These are phyloP conservation scores for Chaetoceros tenuissimus DNA, from an alignment of 108 stramenopile species.

Conservation along the genomic window DNA sequence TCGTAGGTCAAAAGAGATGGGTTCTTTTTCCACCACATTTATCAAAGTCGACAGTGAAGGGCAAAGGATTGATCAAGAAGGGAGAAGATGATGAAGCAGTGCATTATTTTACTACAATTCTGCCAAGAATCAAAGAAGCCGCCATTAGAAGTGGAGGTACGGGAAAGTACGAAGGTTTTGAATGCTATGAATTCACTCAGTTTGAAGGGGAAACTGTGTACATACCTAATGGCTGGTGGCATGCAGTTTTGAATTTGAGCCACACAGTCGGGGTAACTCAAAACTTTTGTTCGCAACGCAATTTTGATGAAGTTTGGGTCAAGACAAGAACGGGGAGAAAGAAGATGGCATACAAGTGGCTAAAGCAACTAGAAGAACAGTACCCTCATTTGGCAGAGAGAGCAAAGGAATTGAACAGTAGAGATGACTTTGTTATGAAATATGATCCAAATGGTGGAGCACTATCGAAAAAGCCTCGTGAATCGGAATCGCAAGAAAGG, in stretches of 20 bases:
- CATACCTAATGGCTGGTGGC: slow-evolving; percentile 98
- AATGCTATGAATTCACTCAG: slow-evolving; percentile 94
- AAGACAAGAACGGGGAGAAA: slow-evolving; percentile 86
- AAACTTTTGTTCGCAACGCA: slow-evolving; percentile 90
- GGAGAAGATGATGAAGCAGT: slow-evolving; percentile 98
- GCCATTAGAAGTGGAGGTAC: slow-evolving; percentile 29
- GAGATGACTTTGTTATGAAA: slow-evolving; percentile 85
- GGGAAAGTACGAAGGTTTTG: slow-evolving; percentile 52
- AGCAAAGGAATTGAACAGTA: slow-evolving; percentile 65
- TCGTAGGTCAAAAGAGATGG: slow-evolving; percentile 93
- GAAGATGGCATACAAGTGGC: slow-evolving; percentile 92
- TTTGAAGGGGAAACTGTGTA: slow-evolving; percentile 94
- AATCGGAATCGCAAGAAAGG: no score
- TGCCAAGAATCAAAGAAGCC: slow-evolving; percentile 82
- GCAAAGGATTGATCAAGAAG: slow-evolving; percentile 42
- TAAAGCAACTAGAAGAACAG: slow-evolving; percentile 51
- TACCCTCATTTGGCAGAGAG: slow-evolving; percentile 70
- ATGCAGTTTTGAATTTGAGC: slow-evolving; percentile 94
- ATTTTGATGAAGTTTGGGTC: slow-evolving; percentile 92
- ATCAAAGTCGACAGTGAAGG: slow-evolving; percentile 82
- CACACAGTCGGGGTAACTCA: slow-evolving; percentile 95
- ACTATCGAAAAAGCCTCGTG: no score
- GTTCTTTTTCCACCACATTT: slow-evolving; percentile 93
- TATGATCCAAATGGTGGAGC: slow-evolving; percentile 46
- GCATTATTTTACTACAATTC: slow-evolving; percentile 90